Conservation (phyloP, 306 rosid species). For the Vicia villosa region DNA sequence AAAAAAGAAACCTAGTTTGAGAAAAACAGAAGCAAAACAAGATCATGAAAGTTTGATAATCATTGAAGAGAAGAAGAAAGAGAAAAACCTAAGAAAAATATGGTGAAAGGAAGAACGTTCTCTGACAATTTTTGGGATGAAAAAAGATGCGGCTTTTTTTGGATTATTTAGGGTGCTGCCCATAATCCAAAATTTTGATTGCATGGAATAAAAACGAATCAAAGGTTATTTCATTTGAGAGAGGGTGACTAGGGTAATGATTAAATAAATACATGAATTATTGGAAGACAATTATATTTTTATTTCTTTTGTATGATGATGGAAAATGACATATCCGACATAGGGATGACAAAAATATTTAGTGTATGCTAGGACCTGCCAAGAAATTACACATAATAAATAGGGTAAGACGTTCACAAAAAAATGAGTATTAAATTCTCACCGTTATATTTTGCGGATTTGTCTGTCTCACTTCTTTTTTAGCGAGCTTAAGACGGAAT, state of each 20-base stretch:
- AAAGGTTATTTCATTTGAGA: slow-evolving; percentile 39
- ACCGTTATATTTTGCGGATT: too few relatives aligned
- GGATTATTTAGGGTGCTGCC: slow-evolving; percentile 39
- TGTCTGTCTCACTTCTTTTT: too few relatives aligned
- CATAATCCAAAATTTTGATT: slow-evolving; percentile 46
- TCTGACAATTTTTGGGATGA: slow-evolving; percentile 38
- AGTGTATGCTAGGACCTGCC: too few relatives aligned
- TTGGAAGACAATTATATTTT: background rate
- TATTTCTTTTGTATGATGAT: slow-evolving; percentile 7
- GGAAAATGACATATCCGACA: slow-evolving; percentile 47
- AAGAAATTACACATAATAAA: too few relatives aligned
- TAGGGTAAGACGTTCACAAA: too few relatives aligned
- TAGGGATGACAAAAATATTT: too few relatives aligned
- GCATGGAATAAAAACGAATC: slow-evolving; percentile 45
- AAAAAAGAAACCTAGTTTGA: slow-evolving; percentile 33
- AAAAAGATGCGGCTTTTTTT: slow-evolving; percentile 28
- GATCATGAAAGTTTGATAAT: slow-evolving; percentile 28
- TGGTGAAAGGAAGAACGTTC: slow-evolving; percentile 45
- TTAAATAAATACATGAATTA: slow-evolving; percentile 19
- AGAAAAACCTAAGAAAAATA: slow-evolving; percentile 18
- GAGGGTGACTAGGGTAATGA: slow-evolving; percentile 25
- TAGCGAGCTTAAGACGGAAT: too few relatives aligned
- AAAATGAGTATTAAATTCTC: too few relatives aligned
- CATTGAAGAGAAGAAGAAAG: background rate
- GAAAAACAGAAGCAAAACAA: slow-evolving; percentile 55